Conservation (phyloP, 257 asterid species). For the Capsicum rhomboideum region DNA sequence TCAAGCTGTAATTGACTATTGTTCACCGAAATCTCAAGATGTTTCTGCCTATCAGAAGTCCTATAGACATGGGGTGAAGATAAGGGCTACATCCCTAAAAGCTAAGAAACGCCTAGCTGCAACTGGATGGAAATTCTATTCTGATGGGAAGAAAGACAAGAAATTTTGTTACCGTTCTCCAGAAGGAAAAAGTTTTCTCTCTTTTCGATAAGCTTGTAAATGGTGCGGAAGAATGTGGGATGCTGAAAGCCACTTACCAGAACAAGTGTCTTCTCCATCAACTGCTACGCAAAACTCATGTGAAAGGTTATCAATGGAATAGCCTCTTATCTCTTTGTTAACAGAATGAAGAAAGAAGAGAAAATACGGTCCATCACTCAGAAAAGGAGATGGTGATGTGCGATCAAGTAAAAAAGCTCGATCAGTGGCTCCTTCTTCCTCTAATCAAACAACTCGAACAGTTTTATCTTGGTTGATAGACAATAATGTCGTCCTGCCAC, state of each 20-base stretch:
- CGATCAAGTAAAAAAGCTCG: too few species aligned
- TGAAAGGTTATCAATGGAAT: neutral
- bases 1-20: constrained; percentile 48
- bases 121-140: constrained; percentile 52
- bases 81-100: constrained; percentile 4
- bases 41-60: neutral
- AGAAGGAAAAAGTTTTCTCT: constrained; percentile 24
- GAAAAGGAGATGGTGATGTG: too few species aligned
- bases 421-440: too few species aligned
- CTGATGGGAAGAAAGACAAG: neutral
- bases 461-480: too few species aligned
- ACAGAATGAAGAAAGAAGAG: too few species aligned
- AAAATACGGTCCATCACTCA: too few species aligned
- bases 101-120: constrained; percentile 58
- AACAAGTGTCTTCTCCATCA: constrained; percentile 17
- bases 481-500: too few species aligned
- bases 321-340: neutral
- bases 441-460: too few species aligned
- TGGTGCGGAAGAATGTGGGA: constrained; percentile 21
- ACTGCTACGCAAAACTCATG: neutral
- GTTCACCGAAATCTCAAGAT: neutral
- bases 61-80: neutral
- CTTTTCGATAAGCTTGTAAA: constrained; percentile 52
- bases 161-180: constrained; percentile 43
- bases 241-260: constrained; percentile 6